These are phyloP conservation scores for Aristolochia fimbriata DNA, from an alignment of 164 flowering plant species.

Conservation along the genomic window DNA sequence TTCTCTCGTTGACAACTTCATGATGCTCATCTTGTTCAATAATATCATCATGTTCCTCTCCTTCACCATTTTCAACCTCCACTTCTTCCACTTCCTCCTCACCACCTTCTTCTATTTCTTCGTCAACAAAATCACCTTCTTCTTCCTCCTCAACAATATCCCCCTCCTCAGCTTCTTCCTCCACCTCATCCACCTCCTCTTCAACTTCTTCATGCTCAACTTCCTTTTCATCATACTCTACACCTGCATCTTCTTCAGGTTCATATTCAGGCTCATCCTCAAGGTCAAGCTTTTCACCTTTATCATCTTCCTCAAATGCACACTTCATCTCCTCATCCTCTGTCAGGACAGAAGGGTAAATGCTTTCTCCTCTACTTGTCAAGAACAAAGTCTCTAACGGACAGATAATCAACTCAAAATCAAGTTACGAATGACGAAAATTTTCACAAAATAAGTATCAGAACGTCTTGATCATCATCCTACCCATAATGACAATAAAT, in stretches of 20 bases:
- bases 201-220: conserved; percentile 43
- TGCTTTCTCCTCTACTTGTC: background rate
- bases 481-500: background rate
- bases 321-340: conserved; percentile 59
- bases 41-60: conserved; percentile 24
- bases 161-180: conserved; percentile 47
- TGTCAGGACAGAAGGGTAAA: conserved; percentile 22
- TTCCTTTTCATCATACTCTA: conserved; percentile 60
- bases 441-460: too few species aligned
- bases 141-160: conserved; percentile 46
- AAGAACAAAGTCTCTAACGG: background rate
- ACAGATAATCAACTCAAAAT: background rate
- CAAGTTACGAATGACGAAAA: too few species aligned
- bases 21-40: conserved; percentile 72
- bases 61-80: conserved; percentile 1
- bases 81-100: conserved; percentile 43
- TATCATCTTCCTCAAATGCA: conserved; percentile 56
- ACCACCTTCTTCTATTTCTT: conserved; percentile 57
- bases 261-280: conserved; percentile 80
- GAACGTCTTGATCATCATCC: background rate
- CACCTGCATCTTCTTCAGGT: conserved; percentile 45
- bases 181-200: conserved; percentile 45
- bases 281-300: conserved; percentile 59
- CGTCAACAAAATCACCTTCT: conserved; percentile 40
- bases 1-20: conserved; percentile 76